Percentiles rank a stretch among this genome's conserved stretches.
These are phyloP conservation scores for Tolypocladium ophioglossoides DNA, from an alignment of 2,329 filamentous ascomycete species.

Conservation along the genomic window DNA sequence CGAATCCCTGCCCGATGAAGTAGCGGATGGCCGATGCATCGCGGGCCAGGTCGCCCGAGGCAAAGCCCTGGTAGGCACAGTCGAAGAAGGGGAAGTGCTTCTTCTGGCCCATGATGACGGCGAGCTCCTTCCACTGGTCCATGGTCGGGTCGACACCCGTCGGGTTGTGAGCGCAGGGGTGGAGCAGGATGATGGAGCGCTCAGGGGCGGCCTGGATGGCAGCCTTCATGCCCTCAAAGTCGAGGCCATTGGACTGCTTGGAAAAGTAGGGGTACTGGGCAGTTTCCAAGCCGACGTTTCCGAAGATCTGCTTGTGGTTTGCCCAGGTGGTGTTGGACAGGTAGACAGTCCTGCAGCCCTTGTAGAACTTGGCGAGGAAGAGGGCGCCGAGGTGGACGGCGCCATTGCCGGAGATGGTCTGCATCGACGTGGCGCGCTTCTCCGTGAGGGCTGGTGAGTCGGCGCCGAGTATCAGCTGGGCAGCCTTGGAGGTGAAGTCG, in stretches of 20 bases:
- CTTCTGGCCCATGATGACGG: constrained; percentile 62
- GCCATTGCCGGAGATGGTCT: constrained; percentile 96
- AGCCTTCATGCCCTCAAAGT: constrained; percentile 79
- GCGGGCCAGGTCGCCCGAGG: constrained; percentile 73
- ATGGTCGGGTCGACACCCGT: constrained; percentile 91
- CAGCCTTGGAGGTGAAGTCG: constrained; percentile 78
- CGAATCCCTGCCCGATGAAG: constrained; percentile 87
- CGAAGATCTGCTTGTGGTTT: constrained; percentile 98
- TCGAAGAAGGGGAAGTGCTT: constrained; percentile 98
- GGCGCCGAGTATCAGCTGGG: constrained; percentile 76
- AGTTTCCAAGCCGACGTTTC: constrained; percentile 70
- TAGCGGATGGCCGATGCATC: constrained; percentile 91
- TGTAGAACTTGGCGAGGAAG: constrained; percentile 90
- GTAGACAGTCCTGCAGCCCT: constrained; percentile 66
- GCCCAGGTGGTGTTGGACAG: constrained; percentile 94
- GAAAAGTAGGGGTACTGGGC: constrained; percentile 91
- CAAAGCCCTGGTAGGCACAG: constrained; percentile 95
- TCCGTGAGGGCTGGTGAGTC: constrained; percentile 75
- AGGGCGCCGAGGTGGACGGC: constrained; percentile 87
- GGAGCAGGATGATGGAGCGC: constrained; percentile 78
- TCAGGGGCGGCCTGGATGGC: constrained; percentile 61
- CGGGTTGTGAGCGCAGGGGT: constrained; percentile 96
- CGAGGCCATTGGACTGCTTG: constrained; percentile 77
- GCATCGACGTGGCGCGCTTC: constrained; percentile 69
- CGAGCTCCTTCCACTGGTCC: constrained; percentile 90